These are phyloP conservation scores for Mrakia gelida DNA, from an alignment of 768 basidiomycete species.

Conservation along the genomic window DNA sequence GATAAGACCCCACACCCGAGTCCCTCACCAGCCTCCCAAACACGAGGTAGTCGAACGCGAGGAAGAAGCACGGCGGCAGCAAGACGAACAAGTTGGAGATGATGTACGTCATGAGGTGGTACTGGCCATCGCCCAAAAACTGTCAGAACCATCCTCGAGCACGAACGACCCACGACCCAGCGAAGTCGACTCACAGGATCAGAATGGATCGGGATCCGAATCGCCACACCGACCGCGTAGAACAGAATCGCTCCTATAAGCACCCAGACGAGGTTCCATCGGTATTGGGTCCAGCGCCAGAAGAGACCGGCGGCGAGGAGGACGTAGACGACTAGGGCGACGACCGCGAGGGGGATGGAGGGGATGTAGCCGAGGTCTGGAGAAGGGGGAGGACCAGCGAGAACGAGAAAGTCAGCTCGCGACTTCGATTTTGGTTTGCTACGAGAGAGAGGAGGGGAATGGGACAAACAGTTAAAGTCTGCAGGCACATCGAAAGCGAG, in stretches of 20 bases:
- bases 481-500: not conserved
- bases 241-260: not conserved
- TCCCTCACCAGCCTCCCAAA: not conserved
- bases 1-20: not conserved
- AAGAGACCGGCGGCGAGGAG: not conserved
- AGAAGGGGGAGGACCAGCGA: no score
- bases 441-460: not conserved
- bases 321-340: not conserved
- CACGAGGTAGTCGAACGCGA: slow-evolving; percentile 1
- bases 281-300: not conserved
- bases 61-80: not conserved
- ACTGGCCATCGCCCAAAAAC: not conserved
- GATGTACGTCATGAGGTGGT: not conserved
- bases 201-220: not conserved
- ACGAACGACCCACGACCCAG: no score
- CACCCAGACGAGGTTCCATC: not conserved
- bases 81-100: not conserved
- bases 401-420: no score
- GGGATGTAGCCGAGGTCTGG: not conserved
- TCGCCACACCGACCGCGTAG: not conserved
- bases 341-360: not conserved
- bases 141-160: no score
- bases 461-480: not conserved
- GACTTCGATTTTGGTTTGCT: no score
- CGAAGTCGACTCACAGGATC: not conserved